phyloP scores from a whole-genome alignment of 805 yeast species.

The Candida suzukii region DNA sequence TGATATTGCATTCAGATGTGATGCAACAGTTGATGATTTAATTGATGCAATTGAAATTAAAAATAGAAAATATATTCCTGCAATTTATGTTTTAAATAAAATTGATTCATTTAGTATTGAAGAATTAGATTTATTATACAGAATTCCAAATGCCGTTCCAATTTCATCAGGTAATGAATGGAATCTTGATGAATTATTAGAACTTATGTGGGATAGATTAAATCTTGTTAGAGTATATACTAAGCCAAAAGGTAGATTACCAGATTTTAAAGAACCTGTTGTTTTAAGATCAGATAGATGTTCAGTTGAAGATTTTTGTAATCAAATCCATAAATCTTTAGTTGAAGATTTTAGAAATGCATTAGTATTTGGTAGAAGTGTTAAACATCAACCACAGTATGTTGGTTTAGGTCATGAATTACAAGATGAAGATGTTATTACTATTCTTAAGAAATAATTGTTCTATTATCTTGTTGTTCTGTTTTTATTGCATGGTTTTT shows the following conservation, averaged over 20 bases:
- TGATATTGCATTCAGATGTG: slow-evolving; percentile 93
- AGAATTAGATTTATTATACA: slow-evolving; percentile 82
- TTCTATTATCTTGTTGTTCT: no score
- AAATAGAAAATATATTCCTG: slow-evolving; percentile 91
- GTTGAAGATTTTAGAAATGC: slow-evolving; percentile 93
- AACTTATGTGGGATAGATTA: slow-evolving; percentile 91
- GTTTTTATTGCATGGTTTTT: no score
- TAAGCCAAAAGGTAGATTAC: slow-evolving; percentile 89
- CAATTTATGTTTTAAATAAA: slow-evolving; percentile 88
- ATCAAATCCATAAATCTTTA: slow-evolving; percentile 88
- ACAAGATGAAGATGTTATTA: slow-evolving; percentile 96
- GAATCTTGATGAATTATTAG: slow-evolving; percentile 93
- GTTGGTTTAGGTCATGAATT: slow-evolving; percentile 82
- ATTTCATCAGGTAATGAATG: slow-evolving; percentile 94
- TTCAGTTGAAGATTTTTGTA: slow-evolving; percentile 93
- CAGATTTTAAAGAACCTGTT: slow-evolving; percentile 93
- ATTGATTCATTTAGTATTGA: slow-evolving; percentile 92
- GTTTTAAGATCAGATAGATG: slow-evolving; percentile 78
- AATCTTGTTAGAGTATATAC: slow-evolving; percentile 93
- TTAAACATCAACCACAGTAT: slow-evolving; percentile 95
- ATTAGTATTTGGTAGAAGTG: slow-evolving; percentile 87
- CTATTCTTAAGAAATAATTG: slow-evolving; percentile 65
- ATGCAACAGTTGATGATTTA: slow-evolving; percentile 94
- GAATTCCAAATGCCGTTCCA: slow-evolving; percentile 96
- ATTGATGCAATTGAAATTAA: slow-evolving; percentile 91